Conservation (phyloP, 2,329 filamentous ascomycete genomes). For the Septoria petroselini region DNA sequence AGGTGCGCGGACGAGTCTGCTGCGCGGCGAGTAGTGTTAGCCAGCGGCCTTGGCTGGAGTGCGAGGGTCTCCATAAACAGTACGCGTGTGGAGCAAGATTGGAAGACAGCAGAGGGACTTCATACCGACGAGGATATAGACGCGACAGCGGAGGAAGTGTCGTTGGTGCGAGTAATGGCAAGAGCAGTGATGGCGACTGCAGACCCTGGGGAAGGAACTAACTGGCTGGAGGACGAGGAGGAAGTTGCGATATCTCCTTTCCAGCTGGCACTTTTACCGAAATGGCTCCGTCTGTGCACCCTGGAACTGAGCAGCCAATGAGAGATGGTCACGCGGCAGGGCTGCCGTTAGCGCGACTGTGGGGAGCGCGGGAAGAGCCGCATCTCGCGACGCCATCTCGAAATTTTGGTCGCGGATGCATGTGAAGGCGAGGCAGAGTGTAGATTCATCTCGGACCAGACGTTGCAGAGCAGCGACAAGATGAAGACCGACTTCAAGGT, state of each 20-base stretch:
- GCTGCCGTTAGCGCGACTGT: constrained; percentile 13
- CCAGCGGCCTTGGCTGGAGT: constrained; percentile 9
- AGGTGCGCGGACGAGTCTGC: constrained; percentile 10
- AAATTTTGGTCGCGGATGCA: constrained; percentile 20
- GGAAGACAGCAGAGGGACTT: background rate
- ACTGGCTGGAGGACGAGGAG: constrained; percentile 7
- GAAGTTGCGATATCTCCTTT: constrained; percentile 21
- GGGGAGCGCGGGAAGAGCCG: constrained; percentile 18
- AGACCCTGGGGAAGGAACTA: constrained; percentile 4
- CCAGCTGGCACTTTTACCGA: constrained; percentile 24
- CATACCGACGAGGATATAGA: background rate
- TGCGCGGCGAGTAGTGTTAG: constrained; percentile 14
- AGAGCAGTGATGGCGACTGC: constrained; percentile 16
- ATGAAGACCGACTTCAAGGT: constrained; percentile 99
- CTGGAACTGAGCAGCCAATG: constrained; percentile 12
- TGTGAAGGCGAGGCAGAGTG: constrained; percentile 1
- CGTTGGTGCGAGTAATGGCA: background rate
- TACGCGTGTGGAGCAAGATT: constrained; percentile 8
- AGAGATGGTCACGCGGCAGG: constrained; percentile 1
- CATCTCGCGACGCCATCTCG: constrained; percentile 12
- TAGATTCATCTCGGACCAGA: background rate
- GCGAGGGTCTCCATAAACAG: constrained; percentile 7
- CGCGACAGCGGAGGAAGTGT: constrained; percentile 5
- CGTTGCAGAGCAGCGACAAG: constrained; percentile 1
- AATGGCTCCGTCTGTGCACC: constrained; percentile 15